Evolutionary conservation across 2,329 filamentous ascomycete genomes (phyloP).

Genomic region (Diaporthe sp.): DNA sequence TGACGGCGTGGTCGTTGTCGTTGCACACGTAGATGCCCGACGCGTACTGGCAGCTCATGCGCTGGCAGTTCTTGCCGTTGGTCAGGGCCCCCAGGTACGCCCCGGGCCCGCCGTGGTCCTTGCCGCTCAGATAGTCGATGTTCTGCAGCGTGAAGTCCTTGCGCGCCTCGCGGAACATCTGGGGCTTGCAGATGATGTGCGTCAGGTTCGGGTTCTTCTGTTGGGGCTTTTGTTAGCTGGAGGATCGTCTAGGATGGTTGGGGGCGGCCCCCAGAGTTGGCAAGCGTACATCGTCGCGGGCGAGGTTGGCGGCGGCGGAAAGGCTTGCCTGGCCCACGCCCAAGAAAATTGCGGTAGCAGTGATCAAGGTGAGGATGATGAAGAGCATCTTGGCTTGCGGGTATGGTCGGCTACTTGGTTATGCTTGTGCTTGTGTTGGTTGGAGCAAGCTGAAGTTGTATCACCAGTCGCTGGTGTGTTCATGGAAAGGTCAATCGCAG

Average conservation of each 20-base stretch:
- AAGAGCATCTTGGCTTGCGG: conserved; percentile 1
- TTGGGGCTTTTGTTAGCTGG: neutral
- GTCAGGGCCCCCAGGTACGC: neutral
- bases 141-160: neutral
- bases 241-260: neutral
- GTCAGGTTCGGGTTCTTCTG: conserved; percentile 14
- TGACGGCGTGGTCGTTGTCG: neutral
- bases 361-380: neutral
- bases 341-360: neutral
- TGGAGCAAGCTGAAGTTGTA: neutral
- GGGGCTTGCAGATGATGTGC: conserved; percentile 24
- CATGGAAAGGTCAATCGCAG: neutral
- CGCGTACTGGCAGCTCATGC: conserved; percentile 13
- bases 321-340: neutral
- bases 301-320: neutral
- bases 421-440: neutral
- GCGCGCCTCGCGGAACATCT: conserved; percentile 3
- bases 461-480: neutral
- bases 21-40: conserved; percentile 33
- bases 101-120: too few relatives aligned
- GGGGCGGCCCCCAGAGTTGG: neutral
- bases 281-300: neutral
- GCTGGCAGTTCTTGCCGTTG: conserved; percentile 10
- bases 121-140: neutral
- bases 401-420: neutral